Percentiles rank a stretch among this genome's conserved stretches.
Conservation (phyloP, 2,329 filamentous ascomycete species). For the Malbranchea zuffiana region DNA sequence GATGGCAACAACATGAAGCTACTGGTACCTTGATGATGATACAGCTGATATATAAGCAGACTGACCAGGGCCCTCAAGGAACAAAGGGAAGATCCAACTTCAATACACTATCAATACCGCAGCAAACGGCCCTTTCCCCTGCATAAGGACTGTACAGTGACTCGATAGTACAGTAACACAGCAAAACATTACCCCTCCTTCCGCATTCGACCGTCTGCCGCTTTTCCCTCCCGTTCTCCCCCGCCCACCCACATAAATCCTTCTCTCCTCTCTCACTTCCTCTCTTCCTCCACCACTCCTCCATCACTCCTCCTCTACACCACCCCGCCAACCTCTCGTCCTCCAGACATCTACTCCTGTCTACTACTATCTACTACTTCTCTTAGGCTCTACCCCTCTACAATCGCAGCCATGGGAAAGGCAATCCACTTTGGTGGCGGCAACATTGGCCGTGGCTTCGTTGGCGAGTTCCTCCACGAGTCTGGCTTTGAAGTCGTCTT, state of each 20-base stretch:
- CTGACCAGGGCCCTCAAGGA: too few species aligned
- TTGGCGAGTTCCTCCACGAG: constrained; percentile 85
- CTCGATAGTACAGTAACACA: too few species aligned
- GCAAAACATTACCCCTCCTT: too few species aligned
- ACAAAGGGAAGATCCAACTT: too few species aligned
- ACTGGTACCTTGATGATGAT: too few species aligned
- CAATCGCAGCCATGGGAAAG: constrained; percentile 38
- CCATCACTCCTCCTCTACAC: constrained; percentile 1
- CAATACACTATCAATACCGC: too few species aligned
- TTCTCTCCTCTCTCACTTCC: neutral
- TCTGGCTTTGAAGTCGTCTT: constrained; percentile 95
- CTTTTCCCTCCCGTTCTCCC: neutral
- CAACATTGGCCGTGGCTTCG: constrained; percentile 79
- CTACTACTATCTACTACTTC: constrained; percentile 6
- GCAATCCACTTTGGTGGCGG: constrained; percentile 79
- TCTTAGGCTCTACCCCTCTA: constrained; percentile 12
- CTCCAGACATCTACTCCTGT: neutral
- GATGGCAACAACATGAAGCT: too few species aligned
- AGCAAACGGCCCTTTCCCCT: too few species aligned
- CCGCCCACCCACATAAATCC: neutral
- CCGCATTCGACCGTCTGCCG: too few species aligned
- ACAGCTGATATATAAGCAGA: too few species aligned
- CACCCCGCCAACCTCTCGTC: neutral
- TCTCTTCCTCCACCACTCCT: constrained; percentile 1
- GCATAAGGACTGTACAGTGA: too few species aligned